Evolutionary conservation across 1,139 yeast genomes (phyloP), one percentile per base, ranked within the genome.

Genomic region (Hyphopichia burtonii): DNA sequence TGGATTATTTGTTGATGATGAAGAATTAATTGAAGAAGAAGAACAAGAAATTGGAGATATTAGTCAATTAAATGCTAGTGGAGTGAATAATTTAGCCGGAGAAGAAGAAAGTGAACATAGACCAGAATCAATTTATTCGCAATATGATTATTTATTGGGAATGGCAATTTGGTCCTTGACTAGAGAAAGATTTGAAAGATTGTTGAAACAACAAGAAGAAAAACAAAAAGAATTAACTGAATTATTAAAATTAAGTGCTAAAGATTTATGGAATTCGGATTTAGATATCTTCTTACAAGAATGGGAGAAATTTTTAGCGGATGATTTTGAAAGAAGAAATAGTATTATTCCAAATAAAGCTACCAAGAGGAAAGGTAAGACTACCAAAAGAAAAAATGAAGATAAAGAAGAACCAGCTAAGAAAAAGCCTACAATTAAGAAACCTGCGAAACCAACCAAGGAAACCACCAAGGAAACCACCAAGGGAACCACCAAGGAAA

Each of bases 101-200:
- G 65, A 61, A 27, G 63, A 55, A 4, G 68, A 59, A 31, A 61
- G 58, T 38, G 69, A 65, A 22, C 62, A 62, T 41, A 64, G 62
- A 36, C 78, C 78, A 2, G 74, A 68, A 40, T 69, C 68, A 4
- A 55, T 74, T 12, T 73, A 75, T 55, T 73, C 86, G 44, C 72
- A 87, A 45, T 80, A 78, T 61, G 95, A 87, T 55, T 87, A 87
- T 52, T 70, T 87, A 48, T 69, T 87, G 43, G 91, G 93, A 42
- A 87, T 94, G 96, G 80, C 91, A 31, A 83, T 94, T 53, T 90
- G 97, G 95, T 84, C 96, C 25, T 79, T 93, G 58, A 91, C 99
- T 1, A 76, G 76, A 47, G 99, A 94, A 66, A 77, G 95, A 52
- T 93, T 90, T 58, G 93, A 89, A 54, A 83, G 79, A 53, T 70